Evolutionary conservation across 148 eudicot species (phyloP), one percentile per base, ranked within the genome.

Genomic region (Rhododendron williamsianum): DNA sequence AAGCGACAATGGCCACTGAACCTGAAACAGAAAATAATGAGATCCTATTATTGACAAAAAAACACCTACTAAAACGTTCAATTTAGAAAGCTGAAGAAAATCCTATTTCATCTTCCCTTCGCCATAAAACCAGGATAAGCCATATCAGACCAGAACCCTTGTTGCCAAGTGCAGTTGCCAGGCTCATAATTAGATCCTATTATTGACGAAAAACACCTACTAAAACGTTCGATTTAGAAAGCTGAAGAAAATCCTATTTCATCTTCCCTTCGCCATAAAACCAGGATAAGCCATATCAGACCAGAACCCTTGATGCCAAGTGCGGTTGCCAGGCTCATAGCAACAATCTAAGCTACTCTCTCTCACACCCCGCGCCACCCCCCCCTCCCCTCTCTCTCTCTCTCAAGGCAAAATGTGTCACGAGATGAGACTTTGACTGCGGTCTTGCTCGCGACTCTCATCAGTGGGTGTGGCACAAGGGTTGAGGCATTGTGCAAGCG

Each of bases 1-100:
- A 89, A 97, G 97, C 35, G 99, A 97, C 91, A 97, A 58, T 84
- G 98, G 99, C 98, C 99, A 97, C 84, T 91, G 95, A 82, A 93
- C 98, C 99, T 97, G 94, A 86, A 89, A 86, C 58, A 87, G 9
- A 85, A 85, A 78, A 85, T 33, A 52, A 38, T 81, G 45, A 41
- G 45, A 71, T 38, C 36, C 30, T 25, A 60, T 78, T 46, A 33
- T 3, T 49, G 12, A 80, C 36, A 85, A 9, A 23, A 67, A 67
- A 25, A 25, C 15, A 11, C 18, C 67, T n/a, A 21, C 16, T 10
- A 71, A 27, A 80, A 52, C 9, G 56, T 0, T 48, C 56, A 51
- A 38, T 15, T 43, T n/a, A 5, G 54, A 30, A 46, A 71, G 27
- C 58, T 9, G 43, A 4, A 13, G 10, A 54, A 54, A 27, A 30